Base-by-base conservation (phyloP, 345 rosid species). In the Populus tremula region DNA sequence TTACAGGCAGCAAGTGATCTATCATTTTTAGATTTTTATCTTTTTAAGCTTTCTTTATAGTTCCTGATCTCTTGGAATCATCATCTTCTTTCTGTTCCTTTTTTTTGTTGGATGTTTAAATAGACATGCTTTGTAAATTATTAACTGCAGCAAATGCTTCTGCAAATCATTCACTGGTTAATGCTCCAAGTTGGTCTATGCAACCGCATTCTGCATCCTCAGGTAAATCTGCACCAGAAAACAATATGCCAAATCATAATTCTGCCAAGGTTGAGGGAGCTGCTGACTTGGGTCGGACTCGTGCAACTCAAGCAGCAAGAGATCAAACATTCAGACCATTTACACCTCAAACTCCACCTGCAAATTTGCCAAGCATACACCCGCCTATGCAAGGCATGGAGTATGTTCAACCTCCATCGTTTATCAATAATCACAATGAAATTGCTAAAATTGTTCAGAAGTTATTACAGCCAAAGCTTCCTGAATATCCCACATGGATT, bases 401-500 rank as follows among this genome's bases (percentile, higher is more conserved):
- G 76, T 73, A 74, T 79, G 85, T 79, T 67, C 93, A 88, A 65
- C 66, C 89, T 81, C 67, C 90, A 39, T 41, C 85, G 23, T 70
- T 56, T 83, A 67, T 71, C 54, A 85, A 83, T 79, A 87, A 70
- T 82, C 96, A 92, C 86, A 76, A 53, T 71, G 96, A 90, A 81
- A 91, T 93, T 86, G 91, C 90, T 41, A 90, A 84, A 87, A 81
- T 85, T 74, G 84, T 96, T 84, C 92, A 92, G 74, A 90, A 88
- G 84, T 25, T 91, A 77, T 78, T 92, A 83, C 91, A 86, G 67
- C 92, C 93, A 67, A 82, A 75, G 83, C 86, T 82, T 85, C 91
- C 91, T 12, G 85, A 88, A 77, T 85, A 67, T 77, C 91, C 96
- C 70, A 73, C 93, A 18, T 96, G 98, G 99, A 88, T 82, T 85